A percentile compares a stretch with the other conserved stretches of the same genome.
phyloP scores from a whole-genome alignment of 306 rosid genomes.

The Vigna unguiculata region DNA sequence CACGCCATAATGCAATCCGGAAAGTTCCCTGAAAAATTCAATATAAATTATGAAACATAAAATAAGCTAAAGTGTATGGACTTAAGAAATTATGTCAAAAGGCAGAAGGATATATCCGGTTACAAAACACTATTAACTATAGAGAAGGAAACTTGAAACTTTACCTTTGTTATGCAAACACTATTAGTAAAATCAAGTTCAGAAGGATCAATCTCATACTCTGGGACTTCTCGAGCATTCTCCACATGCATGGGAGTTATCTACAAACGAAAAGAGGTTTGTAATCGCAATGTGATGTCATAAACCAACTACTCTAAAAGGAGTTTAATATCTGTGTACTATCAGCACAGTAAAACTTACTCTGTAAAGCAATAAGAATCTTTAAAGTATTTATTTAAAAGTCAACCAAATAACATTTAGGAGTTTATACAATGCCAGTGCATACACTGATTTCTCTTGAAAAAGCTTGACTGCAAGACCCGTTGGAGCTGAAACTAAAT shows the following conservation, averaged over 20 bases:
- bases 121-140: background rate
- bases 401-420: background rate
- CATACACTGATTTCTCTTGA: background rate
- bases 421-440: background rate
- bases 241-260: slow-evolving; percentile 87
- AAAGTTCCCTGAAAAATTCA: slow-evolving; percentile 71
- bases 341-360: background rate
- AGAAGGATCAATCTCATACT: slow-evolving; percentile 85
- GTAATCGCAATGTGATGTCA: background rate
- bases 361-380: background rate
- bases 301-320: background rate
- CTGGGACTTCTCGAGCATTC: slow-evolving; percentile 87
- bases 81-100: background rate
- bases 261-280: slow-evolving; percentile 46
- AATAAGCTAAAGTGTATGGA: slow-evolving; percentile 2
- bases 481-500: background rate
- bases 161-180: slow-evolving; percentile 82
- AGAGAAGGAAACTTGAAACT: background rate
- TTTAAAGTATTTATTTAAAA: background rate
- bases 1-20: slow-evolving; percentile 81
- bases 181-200: slow-evolving; percentile 92
- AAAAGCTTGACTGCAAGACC: background rate
- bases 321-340: background rate
- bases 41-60: slow-evolving; percentile 35
- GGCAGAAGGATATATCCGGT: slow-evolving; percentile 1